Evolutionary conservation across 2,329 filamentous ascomycete genomes (phyloP), one percentile per base, ranked within the genome.

Genomic region (Drechslerella coelobrocha): DNA sequence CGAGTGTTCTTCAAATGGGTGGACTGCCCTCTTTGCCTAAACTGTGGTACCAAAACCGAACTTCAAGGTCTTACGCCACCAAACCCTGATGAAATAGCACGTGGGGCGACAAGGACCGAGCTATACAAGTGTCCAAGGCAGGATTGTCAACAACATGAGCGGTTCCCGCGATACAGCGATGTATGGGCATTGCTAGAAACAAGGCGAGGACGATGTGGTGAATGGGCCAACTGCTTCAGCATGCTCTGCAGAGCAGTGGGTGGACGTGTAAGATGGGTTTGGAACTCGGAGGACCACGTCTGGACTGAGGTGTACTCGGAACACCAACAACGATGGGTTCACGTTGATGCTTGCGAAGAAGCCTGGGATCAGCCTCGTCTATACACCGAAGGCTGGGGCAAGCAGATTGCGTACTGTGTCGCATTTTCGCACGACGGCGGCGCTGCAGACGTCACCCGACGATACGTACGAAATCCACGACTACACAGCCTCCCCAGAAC

Each of bases 251-350:
- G 93, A 69, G 94, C 94, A 2, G 87, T 97, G 12, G 93, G 93
- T 53, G 90, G 89, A 69, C 86, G 93, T 72, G 92, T 97, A 23
- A 87, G 94, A 76, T 99, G 94, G 94, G 89, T 99, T 9, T 99
- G 94, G 94, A 97, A 97, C 75, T 89, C 89, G 27, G 94, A 97
- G 79, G 94, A 97, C 78, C 91, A 97, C 77, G 91, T 97, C 24
- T 99, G 94, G 94, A 96, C 92, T 0, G 94, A 97, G 76, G 89
- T 97, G 12, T 99, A 96, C 81, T 97, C 92, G 1, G 90, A 94
- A 73, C 92, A 96, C 80, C 89, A 93, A 77, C 88, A 89, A 78
- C 87, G 92, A 78, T 99, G 94, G 94, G 84, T 97, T n/a, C 93
- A 97, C 75, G 92, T 97, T 43, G 94, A 99, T 78, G 88, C 89